Evolutionary conservation across 331 rosid species (phyloP).

Genomic region (Acacia pycnantha): DNA sequence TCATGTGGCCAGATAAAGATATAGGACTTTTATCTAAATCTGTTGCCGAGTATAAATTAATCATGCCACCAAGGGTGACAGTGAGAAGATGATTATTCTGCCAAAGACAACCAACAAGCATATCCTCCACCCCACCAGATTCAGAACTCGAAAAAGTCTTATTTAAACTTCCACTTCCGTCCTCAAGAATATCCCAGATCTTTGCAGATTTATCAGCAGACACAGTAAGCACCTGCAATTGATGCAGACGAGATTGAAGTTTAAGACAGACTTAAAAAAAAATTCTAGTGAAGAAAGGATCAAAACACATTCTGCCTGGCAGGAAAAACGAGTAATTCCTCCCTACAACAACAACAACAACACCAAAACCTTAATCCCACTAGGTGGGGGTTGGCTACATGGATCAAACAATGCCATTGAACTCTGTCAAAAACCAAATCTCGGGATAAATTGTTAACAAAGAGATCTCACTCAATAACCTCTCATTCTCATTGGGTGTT

Average conservation of each 20-base stretch:
- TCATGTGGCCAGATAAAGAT: slow-evolving; percentile 82
- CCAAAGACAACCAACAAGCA: slow-evolving; percentile 97
- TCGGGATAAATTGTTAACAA: too few species aligned
- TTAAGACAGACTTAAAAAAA: neutral
- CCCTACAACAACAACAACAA: neutral
- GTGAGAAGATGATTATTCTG: slow-evolving; percentile 77
- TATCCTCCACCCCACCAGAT: slow-evolving; percentile 86
- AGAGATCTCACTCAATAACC: too few species aligned
- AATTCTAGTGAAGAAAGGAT: neutral
- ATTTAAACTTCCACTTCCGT: slow-evolving; percentile 67
- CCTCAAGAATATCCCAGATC: slow-evolving; percentile 79
- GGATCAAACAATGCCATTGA: too few species aligned
- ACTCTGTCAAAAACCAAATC: too few species aligned
- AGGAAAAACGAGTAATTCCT: neutral
- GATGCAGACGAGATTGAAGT: neutral
- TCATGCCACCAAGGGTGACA: slow-evolving; percentile 89
- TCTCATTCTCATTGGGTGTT: too few species aligned
- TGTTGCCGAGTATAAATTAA: slow-evolving; percentile 60
- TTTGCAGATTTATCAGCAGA: slow-evolving; percentile 98
- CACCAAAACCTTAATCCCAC: too few species aligned
- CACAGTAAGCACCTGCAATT: slow-evolving; percentile 77
- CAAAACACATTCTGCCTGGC: neutral
- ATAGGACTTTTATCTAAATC: slow-evolving; percentile 73
- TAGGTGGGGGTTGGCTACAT: too few species aligned
- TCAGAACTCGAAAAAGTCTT: slow-evolving; percentile 62